A percentile compares a stretch with the other conserved stretches of the same genome.
These are phyloP conservation scores for Fusarium coffeatum DNA, from an alignment of 2,329 filamentous ascomycete genomes.

Conservation along the genomic window DNA sequence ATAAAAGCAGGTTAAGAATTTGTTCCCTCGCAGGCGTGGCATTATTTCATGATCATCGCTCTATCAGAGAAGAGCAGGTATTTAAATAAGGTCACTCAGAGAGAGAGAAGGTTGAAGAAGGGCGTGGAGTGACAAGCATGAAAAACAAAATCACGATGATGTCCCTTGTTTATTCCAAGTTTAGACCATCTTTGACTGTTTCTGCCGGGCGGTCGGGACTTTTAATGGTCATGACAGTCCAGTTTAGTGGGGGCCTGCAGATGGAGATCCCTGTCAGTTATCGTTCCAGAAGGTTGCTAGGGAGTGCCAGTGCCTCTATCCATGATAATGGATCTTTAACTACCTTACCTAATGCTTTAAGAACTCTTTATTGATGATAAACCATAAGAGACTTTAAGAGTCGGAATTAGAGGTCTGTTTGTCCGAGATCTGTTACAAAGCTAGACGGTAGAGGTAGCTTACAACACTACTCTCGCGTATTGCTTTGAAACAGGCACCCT, in stretches of 20 bases:
- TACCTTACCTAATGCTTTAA: neutral
- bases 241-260: conserved; percentile 1
- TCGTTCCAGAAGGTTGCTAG: conserved; percentile 31
- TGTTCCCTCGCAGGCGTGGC: conserved; percentile 56
- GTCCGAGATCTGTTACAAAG: neutral
- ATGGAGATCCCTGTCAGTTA: conserved; percentile 19
- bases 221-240: conserved; percentile 23
- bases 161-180: conserved; percentile 33
- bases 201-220: conserved; percentile 53
- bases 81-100: neutral
- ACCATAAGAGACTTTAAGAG: too few relatives aligned
- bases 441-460: neutral
- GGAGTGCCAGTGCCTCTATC: neutral
- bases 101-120: neutral
- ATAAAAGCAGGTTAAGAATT: conserved; percentile 80
- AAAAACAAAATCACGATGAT: conserved; percentile 25
- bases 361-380: neutral
- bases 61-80: neutral
- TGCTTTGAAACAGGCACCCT: neutral
- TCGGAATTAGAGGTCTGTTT: neutral
- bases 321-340: neutral
- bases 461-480: neutral
- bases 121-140: conserved; percentile 24
- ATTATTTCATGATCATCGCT: conserved; percentile 50
- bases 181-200: conserved; percentile 41